phyloP scores from a whole-genome alignment of 148 eudicot genomes.

The Heliamphora exappendiculata region DNA sequence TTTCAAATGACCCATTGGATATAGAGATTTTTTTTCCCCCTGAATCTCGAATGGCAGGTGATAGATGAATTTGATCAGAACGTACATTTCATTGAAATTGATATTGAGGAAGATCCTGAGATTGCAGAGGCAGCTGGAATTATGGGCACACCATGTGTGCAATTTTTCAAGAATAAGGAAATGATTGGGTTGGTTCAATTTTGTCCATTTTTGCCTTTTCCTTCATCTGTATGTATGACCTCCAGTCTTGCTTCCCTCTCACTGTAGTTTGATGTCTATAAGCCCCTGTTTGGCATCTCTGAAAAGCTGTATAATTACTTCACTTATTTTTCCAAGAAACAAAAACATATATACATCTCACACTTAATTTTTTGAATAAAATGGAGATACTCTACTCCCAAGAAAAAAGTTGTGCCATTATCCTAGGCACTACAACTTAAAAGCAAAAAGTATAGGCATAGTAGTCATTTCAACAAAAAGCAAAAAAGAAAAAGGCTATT shows the following conservation, averaged over 20 bases:
- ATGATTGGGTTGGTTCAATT: constrained; percentile 64
- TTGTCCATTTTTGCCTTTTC: neutral
- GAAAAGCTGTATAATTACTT: no score
- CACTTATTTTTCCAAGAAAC: no score
- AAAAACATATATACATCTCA: no score
- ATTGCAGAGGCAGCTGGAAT: constrained; percentile 97
- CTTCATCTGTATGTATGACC: neutral
- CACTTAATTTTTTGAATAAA: no score
- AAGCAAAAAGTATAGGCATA: no score
- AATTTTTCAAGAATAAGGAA: constrained; percentile 95
- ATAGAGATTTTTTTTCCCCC: neutral
- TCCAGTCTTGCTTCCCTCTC: neutral
- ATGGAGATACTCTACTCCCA: no score
- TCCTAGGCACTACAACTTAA: no score
- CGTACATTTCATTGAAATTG: constrained; percentile 89
- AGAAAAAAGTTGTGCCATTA: no score
- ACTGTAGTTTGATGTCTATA: neutral
- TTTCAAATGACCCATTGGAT: neutral
- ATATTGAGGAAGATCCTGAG: constrained; percentile 93
- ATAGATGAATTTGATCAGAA: constrained; percentile 81
- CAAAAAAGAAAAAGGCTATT: no score
- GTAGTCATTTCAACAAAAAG: no score
- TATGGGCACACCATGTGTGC: constrained; percentile 99
- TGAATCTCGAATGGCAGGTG: constrained; percentile 46
- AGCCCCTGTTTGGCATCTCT: no score